phyloP scores from a whole-genome alignment of 2,329 filamentous ascomycete species.

The Parafenestella ontariensis region DNA sequence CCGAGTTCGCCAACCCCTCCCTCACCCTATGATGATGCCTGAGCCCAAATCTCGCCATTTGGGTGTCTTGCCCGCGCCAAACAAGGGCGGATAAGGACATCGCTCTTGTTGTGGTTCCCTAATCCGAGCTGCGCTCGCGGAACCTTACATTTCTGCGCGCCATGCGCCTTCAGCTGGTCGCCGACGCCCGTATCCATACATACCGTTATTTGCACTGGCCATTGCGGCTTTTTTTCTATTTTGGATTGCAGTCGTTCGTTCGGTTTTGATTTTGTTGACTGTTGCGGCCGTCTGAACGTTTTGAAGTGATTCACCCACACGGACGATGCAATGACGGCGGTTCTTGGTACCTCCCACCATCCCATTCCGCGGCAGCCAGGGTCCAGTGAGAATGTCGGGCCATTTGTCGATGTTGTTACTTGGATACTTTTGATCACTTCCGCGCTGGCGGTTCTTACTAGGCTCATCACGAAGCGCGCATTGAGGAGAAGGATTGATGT shows the following conservation, averaged over 20 bases:
- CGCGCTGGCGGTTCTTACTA: slow-evolving; percentile 41
- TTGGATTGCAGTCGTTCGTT: slow-evolving; percentile 4
- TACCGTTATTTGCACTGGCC: slow-evolving; percentile 14
- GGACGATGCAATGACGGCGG: slow-evolving; percentile 39
- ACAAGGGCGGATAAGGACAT: slow-evolving; percentile 25
- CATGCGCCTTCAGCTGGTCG: slow-evolving; percentile 18
- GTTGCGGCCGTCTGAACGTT: background rate
- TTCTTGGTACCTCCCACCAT: slow-evolving; percentile 27
- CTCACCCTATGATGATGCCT: slow-evolving; percentile 17
- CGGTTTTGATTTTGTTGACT: background rate
- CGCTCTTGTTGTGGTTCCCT: slow-evolving; percentile 20
- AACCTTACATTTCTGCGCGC: slow-evolving; percentile 28
- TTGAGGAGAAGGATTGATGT: slow-evolving; percentile 39
- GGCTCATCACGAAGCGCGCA: slow-evolving; percentile 44
- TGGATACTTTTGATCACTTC: slow-evolving; percentile 46
- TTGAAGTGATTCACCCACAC: slow-evolving; percentile 14
- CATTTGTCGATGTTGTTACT: slow-evolving; percentile 45
- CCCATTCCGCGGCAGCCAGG: slow-evolving; percentile 38
- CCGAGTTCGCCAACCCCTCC: slow-evolving; percentile 15
- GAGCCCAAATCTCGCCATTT: slow-evolving; percentile 15
- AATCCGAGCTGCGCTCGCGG: slow-evolving; percentile 9
- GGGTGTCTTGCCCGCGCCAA: slow-evolving; percentile 13
- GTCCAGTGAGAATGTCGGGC: slow-evolving; percentile 38
- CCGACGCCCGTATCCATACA: slow-evolving; percentile 13
- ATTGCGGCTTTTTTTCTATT: slow-evolving; percentile 8